phyloP scores from a whole-genome alignment of 768 basidiomycete species.

The Boletellus emodensis region DNA sequence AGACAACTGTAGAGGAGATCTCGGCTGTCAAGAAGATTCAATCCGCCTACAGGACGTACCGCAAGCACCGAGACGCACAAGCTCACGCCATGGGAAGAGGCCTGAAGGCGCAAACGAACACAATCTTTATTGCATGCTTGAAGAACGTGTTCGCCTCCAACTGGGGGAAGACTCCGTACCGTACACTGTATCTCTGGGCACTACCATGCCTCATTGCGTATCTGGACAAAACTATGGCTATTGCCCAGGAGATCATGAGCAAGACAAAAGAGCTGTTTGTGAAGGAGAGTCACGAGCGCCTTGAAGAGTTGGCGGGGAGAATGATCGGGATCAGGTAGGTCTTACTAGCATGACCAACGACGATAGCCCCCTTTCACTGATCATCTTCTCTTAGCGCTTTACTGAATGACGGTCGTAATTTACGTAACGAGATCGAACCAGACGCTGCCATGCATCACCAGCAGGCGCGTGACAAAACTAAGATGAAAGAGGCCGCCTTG shows the following conservation, averaged over 20 bases:
- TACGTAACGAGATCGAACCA: constrained; percentile 34
- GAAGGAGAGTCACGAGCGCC: constrained; percentile 28
- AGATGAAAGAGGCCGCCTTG: constrained; percentile 26
- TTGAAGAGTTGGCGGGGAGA: constrained; percentile 33
- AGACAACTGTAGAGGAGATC: constrained; percentile 26
- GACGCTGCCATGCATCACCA: constrained; percentile 25
- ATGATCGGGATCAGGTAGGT: constrained; percentile 35
- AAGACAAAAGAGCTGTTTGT: constrained; percentile 29
- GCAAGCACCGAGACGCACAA: not conserved
- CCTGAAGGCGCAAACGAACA: constrained; percentile 19
- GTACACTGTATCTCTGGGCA: constrained; percentile 32
- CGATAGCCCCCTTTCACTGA: not conserved
- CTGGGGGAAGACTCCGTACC: constrained; percentile 34
- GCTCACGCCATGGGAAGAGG: constrained; percentile 13
- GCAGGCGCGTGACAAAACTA: constrained; percentile 12
- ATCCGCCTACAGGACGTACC: constrained; percentile 10
- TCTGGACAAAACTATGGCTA: constrained; percentile 32
- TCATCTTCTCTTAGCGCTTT: constrained; percentile 16
- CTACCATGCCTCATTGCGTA: constrained; percentile 41
- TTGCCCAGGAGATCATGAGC: constrained; percentile 30
- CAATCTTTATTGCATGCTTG: constrained; percentile 29
- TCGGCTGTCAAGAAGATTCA: constrained; percentile 24
- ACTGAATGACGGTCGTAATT: constrained; percentile 22
- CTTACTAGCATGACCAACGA: not conserved
- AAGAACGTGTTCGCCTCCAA: constrained; percentile 21